Conservation (phyloP, 768 basidiomycete genomes). For the Gelatoporia subvermispora region DNA sequence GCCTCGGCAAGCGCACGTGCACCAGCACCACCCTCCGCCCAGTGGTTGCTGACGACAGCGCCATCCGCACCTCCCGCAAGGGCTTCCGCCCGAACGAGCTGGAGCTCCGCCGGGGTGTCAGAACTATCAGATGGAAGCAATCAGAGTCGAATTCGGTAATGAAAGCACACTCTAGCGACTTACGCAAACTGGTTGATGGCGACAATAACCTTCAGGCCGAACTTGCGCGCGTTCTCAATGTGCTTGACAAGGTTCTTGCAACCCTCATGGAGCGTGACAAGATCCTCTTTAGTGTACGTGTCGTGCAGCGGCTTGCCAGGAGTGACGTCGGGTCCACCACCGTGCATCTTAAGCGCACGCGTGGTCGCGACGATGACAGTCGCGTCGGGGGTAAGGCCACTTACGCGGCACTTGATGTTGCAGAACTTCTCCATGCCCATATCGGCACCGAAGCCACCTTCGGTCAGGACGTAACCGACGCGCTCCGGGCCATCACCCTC, state of each 20-base stretch:
- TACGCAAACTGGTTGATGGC: slow-evolving; percentile 94
- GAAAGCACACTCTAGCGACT: slow-evolving; percentile 37
- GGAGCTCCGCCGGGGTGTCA: slow-evolving; percentile 86
- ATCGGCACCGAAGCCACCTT: slow-evolving; percentile 98
- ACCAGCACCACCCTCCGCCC: slow-evolving; percentile 93
- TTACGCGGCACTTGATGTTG: slow-evolving; percentile 97
- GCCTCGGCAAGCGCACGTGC: slow-evolving; percentile 89
- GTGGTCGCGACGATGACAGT: slow-evolving; percentile 96
- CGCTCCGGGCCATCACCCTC: slow-evolving; percentile 78
- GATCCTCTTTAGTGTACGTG: slow-evolving; percentile 91
- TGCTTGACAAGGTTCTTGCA: slow-evolving; percentile 92
- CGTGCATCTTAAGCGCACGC: slow-evolving; percentile 98
- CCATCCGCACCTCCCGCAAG: slow-evolving; percentile 88
- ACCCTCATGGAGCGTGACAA: slow-evolving; percentile 84
- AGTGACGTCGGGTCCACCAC: slow-evolving; percentile 93
- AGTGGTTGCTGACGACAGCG: slow-evolving; percentile 94
- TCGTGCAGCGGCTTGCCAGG: slow-evolving; percentile 93
- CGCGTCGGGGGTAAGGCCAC: slow-evolving; percentile 90
- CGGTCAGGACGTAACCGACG: slow-evolving; percentile 93
- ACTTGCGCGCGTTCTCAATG: slow-evolving; percentile 92
- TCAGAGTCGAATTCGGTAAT: too few relatives aligned
- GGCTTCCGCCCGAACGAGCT: slow-evolving; percentile 75
- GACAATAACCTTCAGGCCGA: slow-evolving; percentile 93
- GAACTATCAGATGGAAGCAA: slow-evolving; percentile 43
- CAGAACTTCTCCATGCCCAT: slow-evolving; percentile 99